Conservation (phyloP, 345 rosid species). For the thale cress (Arabidopsis thaliana) region DNA sequence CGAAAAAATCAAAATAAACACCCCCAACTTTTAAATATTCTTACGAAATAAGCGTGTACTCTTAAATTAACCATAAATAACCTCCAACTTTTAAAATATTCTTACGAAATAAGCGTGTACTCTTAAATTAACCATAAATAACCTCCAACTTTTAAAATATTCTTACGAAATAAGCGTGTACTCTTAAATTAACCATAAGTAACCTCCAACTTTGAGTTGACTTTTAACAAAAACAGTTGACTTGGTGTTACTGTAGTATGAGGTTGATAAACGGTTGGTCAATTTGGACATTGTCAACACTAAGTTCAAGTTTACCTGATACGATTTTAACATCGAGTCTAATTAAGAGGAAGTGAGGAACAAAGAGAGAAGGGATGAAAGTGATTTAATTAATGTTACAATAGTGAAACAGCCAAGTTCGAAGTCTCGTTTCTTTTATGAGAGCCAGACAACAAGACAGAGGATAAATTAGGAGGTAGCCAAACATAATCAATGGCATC, state of each 20-base stretch:
- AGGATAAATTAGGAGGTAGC: conserved; percentile 28
- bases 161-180: neutral
- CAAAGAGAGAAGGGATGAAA: neutral
- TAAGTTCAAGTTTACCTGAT: neutral
- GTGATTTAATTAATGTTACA: conserved; percentile 30
- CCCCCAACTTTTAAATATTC: neutral
- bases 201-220: neutral
- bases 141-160: neutral
- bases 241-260: neutral
- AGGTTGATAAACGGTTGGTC: neutral
- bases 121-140: neutral
- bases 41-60: neutral
- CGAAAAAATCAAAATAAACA: neutral
- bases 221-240: neutral
- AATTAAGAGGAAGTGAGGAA: neutral
- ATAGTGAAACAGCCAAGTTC: conserved; percentile 35
- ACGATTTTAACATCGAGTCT: neutral
- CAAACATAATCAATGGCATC: conserved; percentile 20
- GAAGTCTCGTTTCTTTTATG: conserved; percentile 26
- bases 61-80: neutral
- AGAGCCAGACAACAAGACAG: conserved; percentile 30
- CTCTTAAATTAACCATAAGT: neutral
- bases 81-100: neutral
- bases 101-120: neutral
- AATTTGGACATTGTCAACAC: neutral